phyloP scores from a whole-genome alignment of 2,329 filamentous ascomycete species.

The Aureobasidium sp. region DNA sequence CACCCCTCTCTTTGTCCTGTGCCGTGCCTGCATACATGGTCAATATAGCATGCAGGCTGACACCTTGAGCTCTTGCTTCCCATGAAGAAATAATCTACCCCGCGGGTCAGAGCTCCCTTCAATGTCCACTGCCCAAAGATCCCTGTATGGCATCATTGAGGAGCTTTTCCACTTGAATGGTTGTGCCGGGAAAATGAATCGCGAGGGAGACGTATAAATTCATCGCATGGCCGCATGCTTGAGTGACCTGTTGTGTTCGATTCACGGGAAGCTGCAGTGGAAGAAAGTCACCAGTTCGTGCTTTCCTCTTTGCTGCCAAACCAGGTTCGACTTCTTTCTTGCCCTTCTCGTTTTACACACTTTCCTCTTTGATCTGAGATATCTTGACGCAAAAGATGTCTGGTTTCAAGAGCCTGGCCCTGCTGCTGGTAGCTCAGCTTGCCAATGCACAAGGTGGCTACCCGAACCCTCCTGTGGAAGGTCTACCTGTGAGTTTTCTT shows the following conservation, averaged over 20 bases:
- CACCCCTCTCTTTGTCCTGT: not conserved
- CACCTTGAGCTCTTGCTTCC: not conserved
- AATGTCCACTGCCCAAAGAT: not conserved
- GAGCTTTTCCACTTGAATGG: not conserved
- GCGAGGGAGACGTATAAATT: not conserved
- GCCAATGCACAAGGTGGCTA: slow-evolving; percentile 20
- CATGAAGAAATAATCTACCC: not conserved
- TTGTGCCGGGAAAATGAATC: not conserved
- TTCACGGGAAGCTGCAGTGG: slow-evolving; percentile 1
- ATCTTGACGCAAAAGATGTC: not conserved
- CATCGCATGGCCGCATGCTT: not conserved
- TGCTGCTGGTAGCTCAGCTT: slow-evolving; percentile 24
- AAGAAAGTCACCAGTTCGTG: not conserved
- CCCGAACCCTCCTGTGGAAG: slow-evolving; percentile 17
- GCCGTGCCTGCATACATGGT: slow-evolving; percentile 12
- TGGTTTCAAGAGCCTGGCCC: slow-evolving; percentile 1
- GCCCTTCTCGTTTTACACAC: not conserved
- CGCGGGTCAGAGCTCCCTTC: not conserved
- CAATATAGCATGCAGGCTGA: slow-evolving; percentile 8
- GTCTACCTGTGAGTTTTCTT: slow-evolving; percentile 14
- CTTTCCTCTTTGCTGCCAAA: not conserved
- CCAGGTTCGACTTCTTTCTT: not conserved
- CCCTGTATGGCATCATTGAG: slow-evolving; percentile 6
- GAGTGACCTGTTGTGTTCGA: not conserved
- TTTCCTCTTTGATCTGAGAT: not conserved